phyloP scores from a whole-genome alignment of 2,329 filamentous ascomycete species.

The Trichophyton schoenleinii region DNA sequence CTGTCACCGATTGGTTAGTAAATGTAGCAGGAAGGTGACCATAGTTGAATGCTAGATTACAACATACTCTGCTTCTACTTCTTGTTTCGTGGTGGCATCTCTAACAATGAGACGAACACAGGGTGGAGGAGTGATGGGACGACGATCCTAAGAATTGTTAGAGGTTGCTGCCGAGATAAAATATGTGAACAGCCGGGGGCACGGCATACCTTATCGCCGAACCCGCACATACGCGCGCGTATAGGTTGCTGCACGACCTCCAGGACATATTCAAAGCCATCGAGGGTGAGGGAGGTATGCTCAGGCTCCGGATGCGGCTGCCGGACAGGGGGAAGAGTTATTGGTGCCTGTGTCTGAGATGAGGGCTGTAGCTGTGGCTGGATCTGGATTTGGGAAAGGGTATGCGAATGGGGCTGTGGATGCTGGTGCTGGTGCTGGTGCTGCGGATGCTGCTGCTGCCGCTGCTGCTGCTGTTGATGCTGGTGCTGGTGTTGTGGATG shows the following conservation, averaged over 20 bases:
- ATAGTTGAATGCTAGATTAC: not conserved
- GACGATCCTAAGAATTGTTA: conserved; percentile 54
- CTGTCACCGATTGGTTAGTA: conserved; percentile 17
- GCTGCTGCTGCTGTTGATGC: not conserved
- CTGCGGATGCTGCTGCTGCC: not conserved
- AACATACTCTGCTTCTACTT: conserved; percentile 69
- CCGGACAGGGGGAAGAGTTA: not conserved
- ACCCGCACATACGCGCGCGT: conserved; percentile 94
- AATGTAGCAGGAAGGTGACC: not conserved
- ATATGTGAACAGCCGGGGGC: not conserved
- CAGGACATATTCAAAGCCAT: conserved; percentile 40
- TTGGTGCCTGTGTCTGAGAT: not conserved
- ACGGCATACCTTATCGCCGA: conserved; percentile 74
- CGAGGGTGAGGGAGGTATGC: not conserved
- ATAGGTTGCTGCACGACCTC: conserved; percentile 81
- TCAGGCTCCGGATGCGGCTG: not conserved
- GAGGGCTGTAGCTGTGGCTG: not conserved
- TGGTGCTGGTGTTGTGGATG: not conserved
- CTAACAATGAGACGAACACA: conserved; percentile 74
- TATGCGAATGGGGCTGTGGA: not conserved
- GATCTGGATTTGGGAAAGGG: not conserved
- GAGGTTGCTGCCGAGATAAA: not conserved
- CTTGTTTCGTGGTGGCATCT: conserved; percentile 61
- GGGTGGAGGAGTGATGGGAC: conserved; percentile 89
- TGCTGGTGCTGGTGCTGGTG: not conserved